These are phyloP conservation scores for Petunia hybrid DNA, from an alignment of 305 asterid species.

Conservation along the genomic window DNA sequence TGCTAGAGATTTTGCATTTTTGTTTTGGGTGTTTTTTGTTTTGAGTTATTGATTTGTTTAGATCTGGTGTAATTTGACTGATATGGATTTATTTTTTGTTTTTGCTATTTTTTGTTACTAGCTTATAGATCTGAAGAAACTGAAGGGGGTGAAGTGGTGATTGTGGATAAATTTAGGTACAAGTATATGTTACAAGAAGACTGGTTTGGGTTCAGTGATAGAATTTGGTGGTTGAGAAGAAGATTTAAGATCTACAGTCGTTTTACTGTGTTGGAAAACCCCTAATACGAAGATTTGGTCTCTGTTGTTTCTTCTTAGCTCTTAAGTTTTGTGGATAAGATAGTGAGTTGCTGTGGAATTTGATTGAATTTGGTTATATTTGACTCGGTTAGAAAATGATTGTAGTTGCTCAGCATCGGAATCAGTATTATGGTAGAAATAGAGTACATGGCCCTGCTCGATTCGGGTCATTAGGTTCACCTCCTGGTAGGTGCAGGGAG, in stretches of 20 bases:
- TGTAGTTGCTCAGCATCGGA: slow-evolving; percentile 65
- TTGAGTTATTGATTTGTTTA: neutral
- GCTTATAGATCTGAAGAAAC: slow-evolving; percentile 81
- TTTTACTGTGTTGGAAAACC: slow-evolving; percentile 7
- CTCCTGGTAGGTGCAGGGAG: slow-evolving; percentile 57
- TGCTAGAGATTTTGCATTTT: neutral
- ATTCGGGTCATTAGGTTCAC: slow-evolving; percentile 55
- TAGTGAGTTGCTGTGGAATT: slow-evolving; percentile 5
- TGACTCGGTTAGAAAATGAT: slow-evolving; percentile 65
- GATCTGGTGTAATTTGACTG: neutral
- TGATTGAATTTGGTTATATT: slow-evolving; percentile 30
- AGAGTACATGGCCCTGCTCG: slow-evolving; percentile 48
- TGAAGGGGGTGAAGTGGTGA: slow-evolving; percentile 46
- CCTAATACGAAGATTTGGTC: slow-evolving; percentile 28
- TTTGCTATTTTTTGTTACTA: slow-evolving; percentile 27
- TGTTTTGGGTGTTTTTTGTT: neutral
- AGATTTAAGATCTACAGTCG: slow-evolving; percentile 54
- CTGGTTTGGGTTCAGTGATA: slow-evolving; percentile 43
- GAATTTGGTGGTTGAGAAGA: slow-evolving; percentile 77
- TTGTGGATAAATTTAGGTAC: slow-evolving; percentile 28
- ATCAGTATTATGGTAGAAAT: slow-evolving; percentile 59
- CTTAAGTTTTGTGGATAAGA: slow-evolving; percentile 36
- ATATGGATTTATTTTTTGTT: neutral
- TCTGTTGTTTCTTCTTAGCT: slow-evolving; percentile 30
- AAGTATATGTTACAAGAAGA: slow-evolving; percentile 23